Percentiles rank a stretch among this genome's conserved stretches.
These are phyloP conservation scores for Lactarius hengduanensis DNA, from an alignment of 768 basidiomycete species.

Conservation along the genomic window DNA sequence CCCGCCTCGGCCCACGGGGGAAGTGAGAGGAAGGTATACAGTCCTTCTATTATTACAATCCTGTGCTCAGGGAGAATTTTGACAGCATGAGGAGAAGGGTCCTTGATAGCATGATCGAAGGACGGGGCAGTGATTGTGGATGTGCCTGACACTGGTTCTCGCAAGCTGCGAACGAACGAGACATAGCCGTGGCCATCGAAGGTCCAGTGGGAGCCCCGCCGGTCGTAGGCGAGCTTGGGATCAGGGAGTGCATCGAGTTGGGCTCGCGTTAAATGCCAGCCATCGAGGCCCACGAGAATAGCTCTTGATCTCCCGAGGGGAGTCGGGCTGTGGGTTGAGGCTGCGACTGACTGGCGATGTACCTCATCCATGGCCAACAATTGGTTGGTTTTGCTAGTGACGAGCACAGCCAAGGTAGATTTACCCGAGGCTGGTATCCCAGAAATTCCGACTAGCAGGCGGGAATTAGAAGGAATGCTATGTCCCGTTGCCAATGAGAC, in stretches of 20 bases:
- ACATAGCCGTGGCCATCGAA: slow-evolving; percentile 78
- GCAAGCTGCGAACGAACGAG: slow-evolving; percentile 59
- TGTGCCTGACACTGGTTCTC: slow-evolving; percentile 34
- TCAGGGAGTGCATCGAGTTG: slow-evolving; percentile 76
- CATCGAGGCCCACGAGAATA: slow-evolving; percentile 79
- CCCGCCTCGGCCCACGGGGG: slow-evolving; percentile 72
- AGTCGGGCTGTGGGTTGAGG: background rate
- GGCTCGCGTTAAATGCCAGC: slow-evolving; percentile 85
- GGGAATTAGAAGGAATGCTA: slow-evolving; percentile 35
- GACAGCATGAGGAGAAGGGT: slow-evolving; percentile 64
- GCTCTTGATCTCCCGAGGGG: slow-evolving; percentile 35
- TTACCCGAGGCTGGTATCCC: slow-evolving; percentile 89
- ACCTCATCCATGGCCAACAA: slow-evolving; percentile 34
- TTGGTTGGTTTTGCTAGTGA: slow-evolving; percentile 54
- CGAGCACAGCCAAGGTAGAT: slow-evolving; percentile 63
- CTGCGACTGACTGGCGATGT: background rate
- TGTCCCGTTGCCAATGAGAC: slow-evolving; percentile 9
- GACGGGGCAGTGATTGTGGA: slow-evolving; percentile 65
- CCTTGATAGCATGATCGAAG: slow-evolving; percentile 86
- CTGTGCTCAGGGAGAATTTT: slow-evolving; percentile 62
- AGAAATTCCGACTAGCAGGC: slow-evolving; percentile 69
- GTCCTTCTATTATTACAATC: slow-evolving; percentile 83
- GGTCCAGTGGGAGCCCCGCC: slow-evolving; percentile 89
- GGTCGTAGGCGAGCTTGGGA: slow-evolving; percentile 70
- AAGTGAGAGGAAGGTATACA: slow-evolving; percentile 79